These are phyloP conservation scores for Chaetomiaceae sp. DNA, from an alignment of 2,329 filamentous ascomycete genomes.

Conservation along the genomic window DNA sequence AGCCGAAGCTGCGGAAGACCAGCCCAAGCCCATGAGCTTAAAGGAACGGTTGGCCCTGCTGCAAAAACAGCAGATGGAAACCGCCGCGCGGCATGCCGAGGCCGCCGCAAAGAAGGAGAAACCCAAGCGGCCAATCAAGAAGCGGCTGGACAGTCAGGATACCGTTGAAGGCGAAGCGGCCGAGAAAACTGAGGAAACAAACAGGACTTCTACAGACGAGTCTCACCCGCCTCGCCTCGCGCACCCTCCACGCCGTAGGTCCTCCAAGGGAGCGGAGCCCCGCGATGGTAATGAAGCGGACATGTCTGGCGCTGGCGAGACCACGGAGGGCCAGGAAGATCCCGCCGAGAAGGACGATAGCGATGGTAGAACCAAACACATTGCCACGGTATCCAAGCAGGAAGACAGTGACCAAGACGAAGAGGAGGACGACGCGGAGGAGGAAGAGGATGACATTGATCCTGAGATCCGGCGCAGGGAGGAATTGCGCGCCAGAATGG, in stretches of 20 bases:
- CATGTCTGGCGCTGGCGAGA: slow-evolving; percentile 61
- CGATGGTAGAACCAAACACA: slow-evolving; percentile 53
- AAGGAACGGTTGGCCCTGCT: slow-evolving; percentile 94
- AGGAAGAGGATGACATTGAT: slow-evolving; percentile 80
- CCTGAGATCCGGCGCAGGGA: slow-evolving; percentile 80
- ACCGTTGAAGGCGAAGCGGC: slow-evolving; percentile 36
- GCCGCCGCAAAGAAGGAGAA: slow-evolving; percentile 80
- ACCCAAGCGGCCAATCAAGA: slow-evolving; percentile 73
- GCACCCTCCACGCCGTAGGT: slow-evolving; percentile 48
- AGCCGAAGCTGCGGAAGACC: slow-evolving; percentile 63
- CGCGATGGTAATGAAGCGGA: slow-evolving; percentile 62
- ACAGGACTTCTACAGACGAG: slow-evolving; percentile 51
- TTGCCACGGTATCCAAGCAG: slow-evolving; percentile 33
- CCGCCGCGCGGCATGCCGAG: slow-evolving; percentile 77
- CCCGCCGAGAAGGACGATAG: slow-evolving; percentile 69
- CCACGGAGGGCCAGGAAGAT: slow-evolving; percentile 56
- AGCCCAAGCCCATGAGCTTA: slow-evolving; percentile 85
- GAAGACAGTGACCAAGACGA: slow-evolving; percentile 40
- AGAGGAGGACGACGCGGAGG: slow-evolving; percentile 57
- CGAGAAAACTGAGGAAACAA: slow-evolving; percentile 48
- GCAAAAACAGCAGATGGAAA: slow-evolving; percentile 90
- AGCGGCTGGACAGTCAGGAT: slow-evolving; percentile 50
- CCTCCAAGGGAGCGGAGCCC: slow-evolving; percentile 45
- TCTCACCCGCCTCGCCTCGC: slow-evolving; percentile 37
- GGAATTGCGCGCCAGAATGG: slow-evolving; percentile 91